A percentile compares a stretch with the other conserved stretches of the same genome.
These are phyloP conservation scores for Tephrocybe sp. DNA, from an alignment of 768 basidiomycete genomes.

Conservation along the genomic window DNA sequence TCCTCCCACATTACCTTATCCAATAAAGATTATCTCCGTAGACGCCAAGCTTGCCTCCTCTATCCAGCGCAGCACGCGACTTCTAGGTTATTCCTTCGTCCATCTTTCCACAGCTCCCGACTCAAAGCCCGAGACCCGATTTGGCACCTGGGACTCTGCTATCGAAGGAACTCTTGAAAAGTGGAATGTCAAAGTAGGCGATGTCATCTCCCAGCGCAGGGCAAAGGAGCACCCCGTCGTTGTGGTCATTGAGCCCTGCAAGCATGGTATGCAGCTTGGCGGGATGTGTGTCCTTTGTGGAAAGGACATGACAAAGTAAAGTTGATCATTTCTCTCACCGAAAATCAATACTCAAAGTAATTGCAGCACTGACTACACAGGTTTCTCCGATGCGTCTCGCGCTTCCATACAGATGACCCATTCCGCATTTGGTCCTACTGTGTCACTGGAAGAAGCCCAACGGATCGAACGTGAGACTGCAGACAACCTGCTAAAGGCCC, in stretches of 20 bases:
- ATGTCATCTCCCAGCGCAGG: slow-evolving; percentile 55
- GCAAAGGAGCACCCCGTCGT: slow-evolving; percentile 63
- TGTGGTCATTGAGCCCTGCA: slow-evolving; percentile 85
- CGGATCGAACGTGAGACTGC: slow-evolving; percentile 85
- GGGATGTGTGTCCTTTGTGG: slow-evolving; percentile 94
- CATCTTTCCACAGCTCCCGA: slow-evolving; percentile 46
- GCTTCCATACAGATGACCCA: slow-evolving; percentile 95
- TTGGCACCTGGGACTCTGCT: slow-evolving; percentile 89
- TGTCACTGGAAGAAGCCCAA: slow-evolving; percentile 89
- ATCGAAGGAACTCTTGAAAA: slow-evolving; percentile 73
- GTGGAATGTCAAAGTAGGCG: slow-evolving; percentile 70
- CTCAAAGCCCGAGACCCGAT: slow-evolving; percentile 60
- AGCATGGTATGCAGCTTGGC: slow-evolving; percentile 89
- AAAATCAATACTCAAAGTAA: neutral
- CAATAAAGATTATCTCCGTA: slow-evolving; percentile 76
- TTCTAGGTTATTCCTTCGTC: slow-evolving; percentile 83
- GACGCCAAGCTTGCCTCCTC: slow-evolving; percentile 41
- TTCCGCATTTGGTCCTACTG: slow-evolving; percentile 85
- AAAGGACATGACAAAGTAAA: slow-evolving; percentile 88
- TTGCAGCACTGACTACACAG: slow-evolving; percentile 75
- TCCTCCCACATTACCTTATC: slow-evolving; percentile 79
- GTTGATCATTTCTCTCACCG: slow-evolving; percentile 24
- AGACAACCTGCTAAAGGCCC: slow-evolving; percentile 66
- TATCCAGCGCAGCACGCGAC: slow-evolving; percentile 69
- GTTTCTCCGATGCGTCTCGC: slow-evolving; percentile 81